Base-by-base conservation (phyloP, 495 filamentous ascomycete genomes). In the Hypomontagnella submonticulosa region DNA sequence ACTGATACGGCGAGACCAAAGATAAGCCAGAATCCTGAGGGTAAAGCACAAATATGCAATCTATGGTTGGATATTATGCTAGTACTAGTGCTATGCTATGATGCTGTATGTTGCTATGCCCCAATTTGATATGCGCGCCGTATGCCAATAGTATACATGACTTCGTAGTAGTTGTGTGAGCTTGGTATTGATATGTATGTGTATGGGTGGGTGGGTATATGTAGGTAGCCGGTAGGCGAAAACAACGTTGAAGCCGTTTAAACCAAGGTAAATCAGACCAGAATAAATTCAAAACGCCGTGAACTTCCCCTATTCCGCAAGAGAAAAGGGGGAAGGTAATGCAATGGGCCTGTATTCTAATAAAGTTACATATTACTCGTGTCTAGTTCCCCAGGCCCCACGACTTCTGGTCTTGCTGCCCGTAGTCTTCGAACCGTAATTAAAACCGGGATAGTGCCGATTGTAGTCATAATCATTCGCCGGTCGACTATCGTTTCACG, bases 401-500 rank as follows among this genome's bases (percentile, higher is more conserved):
- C 15, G 18, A 10, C 47, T 50, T 50, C 13, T 50, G 12, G 47
- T 50, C 27, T 53, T 33, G 19, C 16, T 12, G 13, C 32, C 20
- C 27, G 27, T 23, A 16, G 15, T 6, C 0, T 38, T 16, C 19
- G 9, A 15, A 37, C 15, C 47, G 13, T 50, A 11, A 20, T 20
- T 4, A 51, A 11, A 37, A 8, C 5, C 36, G 3, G 30, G 16
- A 16, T 34, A 37, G 1, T 3, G 9, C 12, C 8, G 34, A n/a
- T n/a, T n/a, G n/a, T n/a, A n/a, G n/a, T n/a, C n/a, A n/a, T n/a
- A n/a, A n/a, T n/a, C n/a, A n/a, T n/a, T n/a, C 30, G 11, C 3
- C 16, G 10, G 16, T 23, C 6, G 4, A 19, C 47, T 55, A 60
- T 13, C 65, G 57, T 48, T 69, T 72, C 27, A 32, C 55, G 18